phyloP scores from a whole-genome alignment of 768 basidiomycete genomes.

The Lyophyllum semitale region DNA sequence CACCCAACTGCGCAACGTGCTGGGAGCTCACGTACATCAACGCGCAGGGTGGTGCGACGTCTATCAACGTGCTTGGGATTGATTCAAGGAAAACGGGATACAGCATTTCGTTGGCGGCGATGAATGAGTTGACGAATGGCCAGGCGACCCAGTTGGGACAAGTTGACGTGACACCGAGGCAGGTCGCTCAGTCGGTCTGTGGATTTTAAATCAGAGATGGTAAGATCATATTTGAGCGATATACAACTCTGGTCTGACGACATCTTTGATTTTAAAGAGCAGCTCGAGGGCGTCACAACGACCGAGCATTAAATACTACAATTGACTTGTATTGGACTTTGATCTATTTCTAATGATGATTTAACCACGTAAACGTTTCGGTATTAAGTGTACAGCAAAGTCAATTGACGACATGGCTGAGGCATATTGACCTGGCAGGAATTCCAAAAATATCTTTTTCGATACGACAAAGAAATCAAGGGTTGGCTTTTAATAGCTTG shows the following conservation, averaged over 20 bases:
- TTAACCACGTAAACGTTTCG: too few species aligned
- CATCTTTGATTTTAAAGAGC: background rate
- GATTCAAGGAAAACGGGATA: conserved; percentile 32
- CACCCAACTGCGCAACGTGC: conserved; percentile 52
- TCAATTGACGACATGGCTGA: too few species aligned
- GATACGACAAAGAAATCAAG: too few species aligned
- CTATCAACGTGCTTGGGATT: conserved; percentile 46
- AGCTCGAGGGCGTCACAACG: background rate
- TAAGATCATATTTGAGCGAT: background rate
- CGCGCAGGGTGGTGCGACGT: conserved; percentile 20
- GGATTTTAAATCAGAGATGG: conserved; percentile 14
- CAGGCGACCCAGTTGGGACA: conserved; percentile 28
- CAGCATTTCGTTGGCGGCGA: conserved; percentile 28
- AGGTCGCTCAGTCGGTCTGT: conserved; percentile 25
- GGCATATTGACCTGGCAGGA: too few species aligned
- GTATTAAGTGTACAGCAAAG: too few species aligned
- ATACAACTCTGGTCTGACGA: background rate
- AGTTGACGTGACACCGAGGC: conserved; percentile 20
- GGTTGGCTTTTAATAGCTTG: too few species aligned
- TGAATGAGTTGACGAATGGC: conserved; percentile 34
- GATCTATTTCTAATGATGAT: too few species aligned
- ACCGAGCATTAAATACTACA: background rate
- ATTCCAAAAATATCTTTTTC: too few species aligned
- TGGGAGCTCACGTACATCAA: conserved; percentile 50
- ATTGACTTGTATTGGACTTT: too few species aligned